Conservation (phyloP, 176 grass and related monocot genomes). For the Panicum miliaceum region DNA sequence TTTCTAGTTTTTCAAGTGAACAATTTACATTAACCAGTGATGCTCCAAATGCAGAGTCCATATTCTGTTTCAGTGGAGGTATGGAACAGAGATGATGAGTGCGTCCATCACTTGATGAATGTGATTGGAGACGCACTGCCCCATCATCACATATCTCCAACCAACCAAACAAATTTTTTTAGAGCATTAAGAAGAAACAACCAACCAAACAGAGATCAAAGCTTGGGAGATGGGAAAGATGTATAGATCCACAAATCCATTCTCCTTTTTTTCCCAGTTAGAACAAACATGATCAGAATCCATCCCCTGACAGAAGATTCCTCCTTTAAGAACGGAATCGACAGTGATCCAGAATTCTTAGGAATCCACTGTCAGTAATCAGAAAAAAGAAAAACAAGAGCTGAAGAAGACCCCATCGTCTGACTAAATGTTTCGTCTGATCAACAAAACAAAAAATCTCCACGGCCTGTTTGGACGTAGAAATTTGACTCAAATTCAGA, state of each 20-base stretch:
- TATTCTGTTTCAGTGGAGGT: constrained; percentile 26
- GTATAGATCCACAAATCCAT: neutral
- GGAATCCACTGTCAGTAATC: neutral
- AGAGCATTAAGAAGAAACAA: too few relatives aligned
- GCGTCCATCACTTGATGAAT: constrained; percentile 38
- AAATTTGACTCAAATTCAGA: neutral
- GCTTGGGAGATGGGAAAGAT: neutral
- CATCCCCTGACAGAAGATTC: neutral
- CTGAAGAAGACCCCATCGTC: neutral
- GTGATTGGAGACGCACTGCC: neutral
- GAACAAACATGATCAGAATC: neutral
- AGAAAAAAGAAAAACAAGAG: neutral
- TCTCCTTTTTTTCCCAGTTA: neutral
- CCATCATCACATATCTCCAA: constrained; percentile 29
- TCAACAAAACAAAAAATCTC: neutral
- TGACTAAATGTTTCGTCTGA: neutral
- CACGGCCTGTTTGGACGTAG: neutral
- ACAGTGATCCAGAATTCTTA: too few relatives aligned
- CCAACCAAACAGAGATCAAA: too few relatives aligned
- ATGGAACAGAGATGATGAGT: constrained; percentile 31
- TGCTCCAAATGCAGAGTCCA: constrained; percentile 38
- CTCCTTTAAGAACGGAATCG: neutral
- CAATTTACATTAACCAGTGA: constrained; percentile 38
- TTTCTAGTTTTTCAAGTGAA: neutral
- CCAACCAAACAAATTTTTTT: constrained; percentile 6